Percentiles rank a stretch among this genome's conserved stretches.
phyloP scores from a whole-genome alignment of 106 monocot species.

The Chionographis japonica region DNA sequence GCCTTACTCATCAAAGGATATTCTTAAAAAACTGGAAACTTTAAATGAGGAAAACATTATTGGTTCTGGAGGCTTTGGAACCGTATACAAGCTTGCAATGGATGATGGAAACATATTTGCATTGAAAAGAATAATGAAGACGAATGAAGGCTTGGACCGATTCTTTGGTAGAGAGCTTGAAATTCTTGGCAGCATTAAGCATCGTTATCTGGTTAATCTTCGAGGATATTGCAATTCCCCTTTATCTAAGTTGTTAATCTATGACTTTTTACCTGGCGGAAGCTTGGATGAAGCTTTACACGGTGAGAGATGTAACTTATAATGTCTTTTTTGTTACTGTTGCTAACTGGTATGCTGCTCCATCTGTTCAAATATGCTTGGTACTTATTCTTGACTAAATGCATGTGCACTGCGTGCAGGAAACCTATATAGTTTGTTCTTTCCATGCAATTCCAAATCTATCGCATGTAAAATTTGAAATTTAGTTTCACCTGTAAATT shows the following conservation, averaged over 20 bases:
- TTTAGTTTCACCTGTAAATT: too few species aligned
- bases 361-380: too few species aligned
- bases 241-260: conserved; percentile 79
- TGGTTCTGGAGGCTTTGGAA: conserved; percentile 90
- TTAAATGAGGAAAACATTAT: conserved; percentile 79
- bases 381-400: background rate
- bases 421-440: too few species aligned
- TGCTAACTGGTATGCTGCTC: background rate
- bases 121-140: conserved; percentile 91
- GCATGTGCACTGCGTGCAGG: background rate
- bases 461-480: too few species aligned
- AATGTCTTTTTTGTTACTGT: background rate
- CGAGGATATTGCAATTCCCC: conserved; percentile 98
- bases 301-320: conserved; percentile 37
- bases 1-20: conserved; percentile 93
- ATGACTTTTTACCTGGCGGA: conserved; percentile 90
- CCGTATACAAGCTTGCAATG: conserved; percentile 92
- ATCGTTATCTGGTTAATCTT: conserved; percentile 95
- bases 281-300: conserved; percentile 92
- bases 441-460: too few species aligned
- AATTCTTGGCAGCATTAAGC: conserved; percentile 95
- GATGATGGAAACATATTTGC: conserved; percentile 95
- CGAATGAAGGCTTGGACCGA: conserved; percentile 72
- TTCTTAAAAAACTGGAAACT: conserved; percentile 75
- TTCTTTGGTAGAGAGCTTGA: conserved; percentile 97